These are phyloP conservation scores for Bocquillonia castaneifolia DNA, from an alignment of 441 rosid species.

Conservation along the genomic window DNA sequence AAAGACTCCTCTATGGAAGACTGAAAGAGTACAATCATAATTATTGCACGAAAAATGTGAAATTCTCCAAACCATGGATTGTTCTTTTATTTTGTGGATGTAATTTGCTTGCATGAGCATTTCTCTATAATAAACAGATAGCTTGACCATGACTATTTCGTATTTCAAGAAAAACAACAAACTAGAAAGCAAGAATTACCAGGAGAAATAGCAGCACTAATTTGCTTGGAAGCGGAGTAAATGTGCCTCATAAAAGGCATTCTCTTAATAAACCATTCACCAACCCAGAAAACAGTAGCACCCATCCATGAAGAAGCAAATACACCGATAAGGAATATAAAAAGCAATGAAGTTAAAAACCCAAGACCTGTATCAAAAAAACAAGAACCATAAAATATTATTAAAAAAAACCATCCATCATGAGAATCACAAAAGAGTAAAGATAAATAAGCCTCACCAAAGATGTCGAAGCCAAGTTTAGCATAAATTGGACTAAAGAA, in stretches of 20 bases:
- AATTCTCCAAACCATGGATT: too few relatives aligned
- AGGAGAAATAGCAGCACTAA: conserved; percentile 93
- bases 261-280: conserved; percentile 94
- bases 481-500: conserved; percentile 87
- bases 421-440: too few relatives aligned
- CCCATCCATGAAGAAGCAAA: conserved; percentile 99
- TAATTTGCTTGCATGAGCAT: not conserved
- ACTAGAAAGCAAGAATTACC: conserved; percentile 31
- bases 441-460: conserved; percentile 66
- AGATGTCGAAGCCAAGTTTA: conserved; percentile 73
- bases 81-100: too few relatives aligned
- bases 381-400: conserved; percentile 6
- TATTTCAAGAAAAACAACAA: not conserved
- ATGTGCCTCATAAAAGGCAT: conserved; percentile 92
- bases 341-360: conserved; percentile 75
- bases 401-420: too few relatives aligned
- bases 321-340: conserved; percentile 87
- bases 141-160: not conserved
- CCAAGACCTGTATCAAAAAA: conserved; percentile 63
- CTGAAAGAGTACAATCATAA: too few relatives aligned
- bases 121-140: not conserved
- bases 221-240: conserved; percentile 91
- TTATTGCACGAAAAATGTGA: too few relatives aligned
- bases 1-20: too few relatives aligned
- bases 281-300: conserved; percentile 70